These are phyloP conservation scores for Leishmania mexicana DNA, from an alignment of 208 protist species.

Conservation along the genomic window DNA sequence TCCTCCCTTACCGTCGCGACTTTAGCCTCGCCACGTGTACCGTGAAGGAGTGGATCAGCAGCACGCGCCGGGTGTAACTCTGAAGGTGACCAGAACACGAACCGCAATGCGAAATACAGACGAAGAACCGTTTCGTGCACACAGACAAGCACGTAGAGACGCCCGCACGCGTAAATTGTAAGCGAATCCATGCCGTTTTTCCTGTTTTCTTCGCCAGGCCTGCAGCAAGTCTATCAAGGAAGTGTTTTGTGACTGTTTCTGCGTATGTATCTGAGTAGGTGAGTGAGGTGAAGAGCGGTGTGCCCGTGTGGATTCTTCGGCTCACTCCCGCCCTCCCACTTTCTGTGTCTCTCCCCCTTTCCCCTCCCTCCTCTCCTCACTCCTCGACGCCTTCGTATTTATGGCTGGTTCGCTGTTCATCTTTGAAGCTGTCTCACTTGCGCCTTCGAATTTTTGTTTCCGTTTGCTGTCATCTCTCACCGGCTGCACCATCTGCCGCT, in stretches of 20 bases:
- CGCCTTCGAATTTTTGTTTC: not conserved
- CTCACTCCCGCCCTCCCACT: not conserved
- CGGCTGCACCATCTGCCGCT: not conserved
- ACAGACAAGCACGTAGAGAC: not conserved
- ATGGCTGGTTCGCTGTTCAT: not conserved
- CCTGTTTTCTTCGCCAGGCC: not conserved
- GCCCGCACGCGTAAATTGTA: not conserved
- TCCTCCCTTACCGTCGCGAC: conserved; percentile 35
- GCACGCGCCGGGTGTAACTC: not conserved
- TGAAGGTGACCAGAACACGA: not conserved
- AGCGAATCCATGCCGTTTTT: not conserved
- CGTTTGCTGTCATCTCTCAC: not conserved
- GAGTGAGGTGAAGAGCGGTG: not conserved
- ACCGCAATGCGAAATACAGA: not conserved
- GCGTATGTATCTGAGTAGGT: not conserved
- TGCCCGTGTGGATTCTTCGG: not conserved
- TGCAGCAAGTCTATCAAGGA: not conserved
- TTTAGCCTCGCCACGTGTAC: conserved; percentile 29
- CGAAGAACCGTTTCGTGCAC: not conserved
- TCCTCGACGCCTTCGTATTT: not conserved
- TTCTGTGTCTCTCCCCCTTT: not conserved
- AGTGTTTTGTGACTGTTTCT: not conserved
- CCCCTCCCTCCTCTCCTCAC: not conserved
- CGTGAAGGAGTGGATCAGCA: conserved; percentile 36
- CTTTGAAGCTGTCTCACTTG: not conserved